These are phyloP conservation scores for Raddia guianensis DNA, from an alignment of 176 grass and related monocot genomes.

Conservation along the genomic window DNA sequence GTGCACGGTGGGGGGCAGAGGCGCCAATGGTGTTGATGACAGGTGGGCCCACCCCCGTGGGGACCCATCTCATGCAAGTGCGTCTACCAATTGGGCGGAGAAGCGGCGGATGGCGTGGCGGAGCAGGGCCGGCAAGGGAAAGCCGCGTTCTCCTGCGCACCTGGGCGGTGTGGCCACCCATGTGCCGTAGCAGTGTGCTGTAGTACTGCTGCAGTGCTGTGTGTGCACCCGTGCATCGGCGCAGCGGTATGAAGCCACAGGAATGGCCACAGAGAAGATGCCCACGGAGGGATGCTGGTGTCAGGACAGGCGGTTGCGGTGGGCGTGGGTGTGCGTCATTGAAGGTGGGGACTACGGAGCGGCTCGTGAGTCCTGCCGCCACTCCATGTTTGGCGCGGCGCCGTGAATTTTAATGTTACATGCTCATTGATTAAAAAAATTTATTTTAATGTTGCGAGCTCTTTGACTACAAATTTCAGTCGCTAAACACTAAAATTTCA, in stretches of 20 bases:
- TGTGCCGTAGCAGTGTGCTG: no score
- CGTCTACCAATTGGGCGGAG: conserved; percentile 20
- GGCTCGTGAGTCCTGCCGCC: conserved; percentile 26
- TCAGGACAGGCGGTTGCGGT: conserved; percentile 35
- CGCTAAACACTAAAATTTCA: no score
- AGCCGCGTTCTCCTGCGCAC: background rate
- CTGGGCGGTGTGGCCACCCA: background rate
- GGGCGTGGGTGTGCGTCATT: conserved; percentile 39
- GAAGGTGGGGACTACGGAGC: background rate
- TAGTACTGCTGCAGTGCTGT: no score
- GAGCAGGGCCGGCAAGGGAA: conserved; percentile 3
- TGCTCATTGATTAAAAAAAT: no score
- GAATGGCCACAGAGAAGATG: fast-evolving
- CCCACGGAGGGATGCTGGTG: background rate
- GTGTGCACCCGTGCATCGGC: no score
- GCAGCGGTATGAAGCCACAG: background rate
- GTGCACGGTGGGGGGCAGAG: conserved; percentile 48
- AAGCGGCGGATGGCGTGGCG: conserved; percentile 40
- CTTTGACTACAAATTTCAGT: no score
- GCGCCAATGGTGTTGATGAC: conserved; percentile 49
- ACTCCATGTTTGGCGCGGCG: conserved; percentile 38
- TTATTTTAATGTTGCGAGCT: no score
- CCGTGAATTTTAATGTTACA: no score
- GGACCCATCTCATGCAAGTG: conserved; percentile 38
- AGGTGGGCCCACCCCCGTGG: background rate